A percentile compares a stretch with the other conserved stretches of the same genome.
Evolutionary conservation across 2,329 filamentous ascomycete genomes (phyloP).

Genomic region (Aspergillus nomiae): DNA sequence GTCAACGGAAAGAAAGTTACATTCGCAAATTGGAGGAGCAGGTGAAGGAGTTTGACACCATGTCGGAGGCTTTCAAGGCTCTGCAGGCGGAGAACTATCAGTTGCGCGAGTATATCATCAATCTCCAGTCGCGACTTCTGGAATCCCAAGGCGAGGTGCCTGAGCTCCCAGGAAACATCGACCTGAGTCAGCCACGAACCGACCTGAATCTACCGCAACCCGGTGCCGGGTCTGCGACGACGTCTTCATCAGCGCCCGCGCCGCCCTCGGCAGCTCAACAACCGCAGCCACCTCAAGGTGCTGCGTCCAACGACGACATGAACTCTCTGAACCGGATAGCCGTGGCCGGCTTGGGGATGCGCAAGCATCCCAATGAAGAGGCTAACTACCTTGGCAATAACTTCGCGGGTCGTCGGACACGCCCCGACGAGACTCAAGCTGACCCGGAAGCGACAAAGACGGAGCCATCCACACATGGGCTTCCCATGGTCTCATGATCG

Average conservation of each 20-base stretch:
- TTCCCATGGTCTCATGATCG: slow-evolving; percentile 28
- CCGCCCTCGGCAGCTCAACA: slow-evolving; percentile 25
- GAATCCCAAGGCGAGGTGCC: slow-evolving; percentile 83
- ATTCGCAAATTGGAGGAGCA: slow-evolving; percentile 97
- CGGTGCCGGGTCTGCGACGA: slow-evolving; percentile 22
- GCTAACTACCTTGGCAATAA: slow-evolving; percentile 34
- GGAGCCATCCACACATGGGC: slow-evolving; percentile 27
- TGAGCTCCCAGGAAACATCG: slow-evolving; percentile 77
- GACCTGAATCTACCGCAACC: slow-evolving; percentile 35
- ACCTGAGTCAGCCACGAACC: slow-evolving; percentile 60
- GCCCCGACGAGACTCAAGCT: slow-evolving; percentile 31
- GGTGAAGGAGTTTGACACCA: slow-evolving; percentile 74
- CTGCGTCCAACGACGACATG: slow-evolving; percentile 39
- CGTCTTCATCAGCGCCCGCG: slow-evolving; percentile 24
- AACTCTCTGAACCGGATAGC: slow-evolving; percentile 47
- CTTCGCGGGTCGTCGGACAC: slow-evolving; percentile 35
- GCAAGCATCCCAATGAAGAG: slow-evolving; percentile 45
- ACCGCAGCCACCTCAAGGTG: slow-evolving; percentile 28
- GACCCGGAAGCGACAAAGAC: slow-evolving; percentile 31
- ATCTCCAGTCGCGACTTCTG: slow-evolving; percentile 81
- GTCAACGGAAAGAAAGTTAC: slow-evolving; percentile 95
- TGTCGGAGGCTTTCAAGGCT: slow-evolving; percentile 77
- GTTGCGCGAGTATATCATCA: slow-evolving; percentile 88
- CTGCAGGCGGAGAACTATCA: slow-evolving; percentile 87
- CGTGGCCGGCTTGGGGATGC: slow-evolving; percentile 46